Conservation (phyloP, 768 basidiomycete species). For the Leucocoprinus birnbaumii region DNA sequence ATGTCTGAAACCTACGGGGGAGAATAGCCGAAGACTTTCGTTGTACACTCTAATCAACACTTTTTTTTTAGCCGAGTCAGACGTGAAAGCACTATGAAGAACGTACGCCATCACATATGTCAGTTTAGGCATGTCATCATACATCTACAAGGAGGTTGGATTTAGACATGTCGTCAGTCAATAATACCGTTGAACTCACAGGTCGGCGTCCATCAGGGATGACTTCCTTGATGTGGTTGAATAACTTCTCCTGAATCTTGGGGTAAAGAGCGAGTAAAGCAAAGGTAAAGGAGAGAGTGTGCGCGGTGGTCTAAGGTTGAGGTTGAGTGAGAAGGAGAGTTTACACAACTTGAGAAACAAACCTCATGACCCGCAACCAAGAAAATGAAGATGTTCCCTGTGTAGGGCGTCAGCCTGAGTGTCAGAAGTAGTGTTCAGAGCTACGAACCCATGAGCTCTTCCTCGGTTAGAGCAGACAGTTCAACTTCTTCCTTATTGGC, state of each 20-base stretch:
- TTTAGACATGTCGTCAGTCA: background rate
- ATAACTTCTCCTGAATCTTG: constrained; percentile 33
- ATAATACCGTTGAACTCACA: constrained; percentile 18
- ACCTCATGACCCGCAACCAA: constrained; percentile 65
- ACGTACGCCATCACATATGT: constrained; percentile 38
- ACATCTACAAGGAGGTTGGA: constrained; percentile 26
- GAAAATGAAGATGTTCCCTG: constrained; percentile 46
- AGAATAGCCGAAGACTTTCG: constrained; percentile 47
- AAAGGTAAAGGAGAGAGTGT: constrained; percentile 32
- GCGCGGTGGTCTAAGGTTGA: constrained; percentile 27
- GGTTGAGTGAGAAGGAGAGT: background rate
- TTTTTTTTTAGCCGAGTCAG: background rate
- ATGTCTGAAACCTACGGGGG: constrained; percentile 31
- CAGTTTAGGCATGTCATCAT: constrained; percentile 37
- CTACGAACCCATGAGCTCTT: constrained; percentile 36
- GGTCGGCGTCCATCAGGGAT: constrained; percentile 28
- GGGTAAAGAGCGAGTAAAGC: constrained; percentile 37
- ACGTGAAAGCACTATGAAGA: background rate
- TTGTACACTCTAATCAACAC: constrained; percentile 37
- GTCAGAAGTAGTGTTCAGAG: background rate
- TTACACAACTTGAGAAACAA: background rate
- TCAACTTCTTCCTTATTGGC: constrained; percentile 42
- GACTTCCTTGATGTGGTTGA: constrained; percentile 29
- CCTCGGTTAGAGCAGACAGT: constrained; percentile 33
- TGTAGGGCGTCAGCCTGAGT: background rate